Percentiles rank a stretch among this genome's conserved stretches.
Conservation (phyloP, 768 basidiomycete genomes). For the Kwoniella mangroviensis region DNA sequence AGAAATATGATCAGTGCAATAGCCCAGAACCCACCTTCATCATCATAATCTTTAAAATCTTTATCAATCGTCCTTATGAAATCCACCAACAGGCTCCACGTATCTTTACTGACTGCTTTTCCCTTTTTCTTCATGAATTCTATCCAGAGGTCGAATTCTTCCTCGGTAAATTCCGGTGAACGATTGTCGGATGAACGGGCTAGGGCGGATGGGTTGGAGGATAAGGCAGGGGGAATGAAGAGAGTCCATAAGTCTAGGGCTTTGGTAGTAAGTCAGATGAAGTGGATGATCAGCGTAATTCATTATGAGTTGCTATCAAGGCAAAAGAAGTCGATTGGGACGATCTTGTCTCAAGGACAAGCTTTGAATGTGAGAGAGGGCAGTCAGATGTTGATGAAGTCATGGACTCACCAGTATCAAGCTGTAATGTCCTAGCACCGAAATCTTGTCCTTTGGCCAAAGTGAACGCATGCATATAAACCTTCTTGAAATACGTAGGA, state of each 20-base stretch:
- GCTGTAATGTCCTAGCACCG: conserved; percentile 50
- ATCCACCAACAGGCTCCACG: conserved; percentile 55
- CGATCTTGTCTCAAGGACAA: too few relatives aligned
- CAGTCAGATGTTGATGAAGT: too few relatives aligned
- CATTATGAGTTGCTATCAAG: too few relatives aligned
- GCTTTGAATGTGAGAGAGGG: too few relatives aligned
- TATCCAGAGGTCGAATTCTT: conserved; percentile 54
- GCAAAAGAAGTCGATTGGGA: too few relatives aligned
- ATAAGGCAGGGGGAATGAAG: conserved; percentile 55
- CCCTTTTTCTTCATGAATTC: conserved; percentile 53
- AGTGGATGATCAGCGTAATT: not conserved
- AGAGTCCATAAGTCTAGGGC: conserved; percentile 56
- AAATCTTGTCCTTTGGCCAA: conserved; percentile 45
- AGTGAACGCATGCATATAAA: conserved; percentile 56
- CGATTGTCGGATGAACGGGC: conserved; percentile 24
- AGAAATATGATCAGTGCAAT: too few relatives aligned
- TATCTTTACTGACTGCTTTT: conserved; percentile 56
- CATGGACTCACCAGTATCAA: conserved; percentile 55
- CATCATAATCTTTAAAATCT: conserved; percentile 56
- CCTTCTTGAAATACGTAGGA: conserved; percentile 58
- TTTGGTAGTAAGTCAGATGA: conserved; percentile 16
- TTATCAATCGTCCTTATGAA: conserved; percentile 51
- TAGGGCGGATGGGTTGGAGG: conserved; percentile 51
- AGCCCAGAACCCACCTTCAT: conserved; percentile 50
- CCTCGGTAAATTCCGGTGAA: conserved; percentile 39